Evolutionary conservation across 176 grass and related monocot genomes (phyloP).

Genomic region (Cenchrus americanus): DNA sequence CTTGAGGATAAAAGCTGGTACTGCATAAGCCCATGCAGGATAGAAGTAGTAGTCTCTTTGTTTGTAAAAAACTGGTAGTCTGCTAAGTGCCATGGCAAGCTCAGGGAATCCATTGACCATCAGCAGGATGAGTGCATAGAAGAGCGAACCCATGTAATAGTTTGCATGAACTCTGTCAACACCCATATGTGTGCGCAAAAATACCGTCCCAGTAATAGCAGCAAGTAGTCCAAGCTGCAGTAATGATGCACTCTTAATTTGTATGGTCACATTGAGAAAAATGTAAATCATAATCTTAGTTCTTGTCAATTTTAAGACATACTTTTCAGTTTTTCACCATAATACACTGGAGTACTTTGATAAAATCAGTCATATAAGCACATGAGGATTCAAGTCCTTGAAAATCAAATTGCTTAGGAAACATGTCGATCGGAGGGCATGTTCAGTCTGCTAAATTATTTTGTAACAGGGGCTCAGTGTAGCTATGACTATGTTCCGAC

Average conservation of each 20-base stretch:
- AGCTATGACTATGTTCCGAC: not conserved
- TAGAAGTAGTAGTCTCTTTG: constrained; percentile 83
- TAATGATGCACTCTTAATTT: constrained; percentile 14
- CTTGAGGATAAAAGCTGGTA: constrained; percentile 71
- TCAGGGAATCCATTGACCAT: constrained; percentile 87
- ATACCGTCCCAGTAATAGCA: constrained; percentile 66
- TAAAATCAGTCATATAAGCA: constrained; percentile 5
- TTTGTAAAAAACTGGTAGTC: constrained; percentile 81
- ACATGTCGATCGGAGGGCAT: not conserved
- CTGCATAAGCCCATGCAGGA: constrained; percentile 86
- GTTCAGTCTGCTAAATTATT: not conserved
- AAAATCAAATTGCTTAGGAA: not conserved
- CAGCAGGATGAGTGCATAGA: constrained; percentile 62
- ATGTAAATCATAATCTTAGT: not conserved
- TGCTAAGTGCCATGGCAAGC: constrained; percentile 60
- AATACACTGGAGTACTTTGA: not conserved
- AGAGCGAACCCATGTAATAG: constrained; percentile 80
- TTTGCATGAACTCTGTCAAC: constrained; percentile 61
- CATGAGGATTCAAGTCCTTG: not conserved
- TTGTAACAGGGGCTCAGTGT: not conserved
- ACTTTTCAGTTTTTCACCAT: not conserved
- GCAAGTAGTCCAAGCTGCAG: constrained; percentile 63
- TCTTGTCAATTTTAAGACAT: not conserved
- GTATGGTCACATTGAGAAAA: not conserved
- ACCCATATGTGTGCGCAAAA: constrained; percentile 61